phyloP scores from a whole-genome alignment of 768 basidiomycete species.

The Sarcodon aspratus region DNA sequence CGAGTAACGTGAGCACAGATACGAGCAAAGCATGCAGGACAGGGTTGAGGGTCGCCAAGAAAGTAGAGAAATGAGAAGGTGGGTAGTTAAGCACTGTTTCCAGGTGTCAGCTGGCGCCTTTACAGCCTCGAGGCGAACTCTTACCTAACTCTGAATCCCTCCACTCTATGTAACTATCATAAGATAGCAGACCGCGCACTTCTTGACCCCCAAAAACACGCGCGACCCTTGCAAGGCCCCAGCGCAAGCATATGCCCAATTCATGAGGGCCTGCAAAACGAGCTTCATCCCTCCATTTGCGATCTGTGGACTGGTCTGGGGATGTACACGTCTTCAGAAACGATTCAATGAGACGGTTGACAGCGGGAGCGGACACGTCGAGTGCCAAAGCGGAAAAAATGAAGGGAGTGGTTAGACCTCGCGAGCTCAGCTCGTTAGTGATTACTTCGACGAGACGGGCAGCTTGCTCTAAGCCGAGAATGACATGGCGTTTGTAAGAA shows the following conservation, averaged over 20 bases:
- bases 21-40: conserved; percentile 49
- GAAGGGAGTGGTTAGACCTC: conserved; percentile 79
- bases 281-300: conserved; percentile 69
- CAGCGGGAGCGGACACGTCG: conserved; percentile 66
- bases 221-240: conserved; percentile 79
- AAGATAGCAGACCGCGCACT: conserved; percentile 75
- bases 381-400: conserved; percentile 85
- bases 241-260: conserved; percentile 84
- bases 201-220: conserved; percentile 58
- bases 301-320: conserved; percentile 29
- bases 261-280: conserved; percentile 79
- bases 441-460: conserved; percentile 61
- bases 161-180: conserved; percentile 79
- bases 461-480: conserved; percentile 67
- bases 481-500: conserved; percentile 59
- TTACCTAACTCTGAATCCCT: conserved; percentile 73
- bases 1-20: conserved; percentile 70
- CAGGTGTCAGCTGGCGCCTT: conserved; percentile 4
- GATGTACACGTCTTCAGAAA: conserved; percentile 58
- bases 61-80: conserved; percentile 56
- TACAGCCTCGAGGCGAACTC: conserved; percentile 16
- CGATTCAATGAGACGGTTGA: conserved; percentile 66
- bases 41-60: conserved; percentile 44
- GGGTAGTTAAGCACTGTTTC: conserved; percentile 52
- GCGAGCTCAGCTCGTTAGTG: conserved; percentile 54